Evolutionary conservation across 192 early-diverging fungal genomes (phyloP), one percentile per base, ranked within the genome.

Genomic region (Haplosporangium gracile): DNA sequence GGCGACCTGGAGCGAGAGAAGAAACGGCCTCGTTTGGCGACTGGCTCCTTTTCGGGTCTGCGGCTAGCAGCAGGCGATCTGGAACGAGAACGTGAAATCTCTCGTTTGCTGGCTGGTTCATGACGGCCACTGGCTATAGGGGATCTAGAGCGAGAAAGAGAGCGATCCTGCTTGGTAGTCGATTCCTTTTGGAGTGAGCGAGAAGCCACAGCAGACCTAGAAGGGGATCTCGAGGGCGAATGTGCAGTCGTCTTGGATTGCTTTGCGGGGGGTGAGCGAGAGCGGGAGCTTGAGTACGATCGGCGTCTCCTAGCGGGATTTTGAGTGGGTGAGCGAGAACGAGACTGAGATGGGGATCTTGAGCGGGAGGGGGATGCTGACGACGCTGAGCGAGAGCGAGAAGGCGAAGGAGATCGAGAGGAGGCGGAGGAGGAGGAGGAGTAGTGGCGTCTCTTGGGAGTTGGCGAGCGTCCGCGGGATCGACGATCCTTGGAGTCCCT

Each of bases 211-310:
- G 83, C 79, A 9, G 80, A 77, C 57, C 74, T 49, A 18, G 85
- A 73, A 68, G 57, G 71, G 45, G 82, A 81, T 24, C 68, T 39
- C 68, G 80, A 82, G 3, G 71, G 60, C 24, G 76, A 82, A 29
- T 34, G 39, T 7, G 63, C 24, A 38, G 73, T 73, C 42, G 47
- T 49, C 40, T 63, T 77, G 4, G 80, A 32, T 11, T 49, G 9
- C 22, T 68, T 75, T 34, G 74, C 75, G 11, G 74, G 47, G 39
- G 78, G 79, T 2, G 87, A 76, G 32, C 82, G 80, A 1, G 73
- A 81, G 24, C 88, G 88, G 22, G 88, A 82, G 36, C 78, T 69
- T 11, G 88, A 82, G 15, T 40, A 18, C 5, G 84, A 77, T 26
- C 77, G 68, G 9, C 36, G 29, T 20, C 22, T 39, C 39, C 57